Evolutionary conservation across 495 filamentous ascomycete species (phyloP), one percentile per base, ranked within the genome.

Genomic region (Penicillium cinerascens): DNA sequence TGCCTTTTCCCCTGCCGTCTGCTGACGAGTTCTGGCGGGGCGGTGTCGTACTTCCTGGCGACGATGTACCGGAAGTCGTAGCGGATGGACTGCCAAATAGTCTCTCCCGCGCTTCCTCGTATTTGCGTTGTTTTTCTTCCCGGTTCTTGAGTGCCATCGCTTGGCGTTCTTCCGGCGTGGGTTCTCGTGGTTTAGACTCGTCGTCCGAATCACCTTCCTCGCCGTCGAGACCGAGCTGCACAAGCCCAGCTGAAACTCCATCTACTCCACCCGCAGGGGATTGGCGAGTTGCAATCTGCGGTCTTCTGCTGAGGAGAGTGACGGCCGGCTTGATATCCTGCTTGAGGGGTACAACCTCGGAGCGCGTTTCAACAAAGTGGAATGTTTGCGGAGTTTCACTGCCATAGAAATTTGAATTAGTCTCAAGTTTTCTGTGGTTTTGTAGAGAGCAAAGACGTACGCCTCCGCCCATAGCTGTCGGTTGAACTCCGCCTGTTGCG

Each of bases 401-500:
- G 69, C 60, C 59, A 11, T 2, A 5, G 46, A 16, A 41, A 41
- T 33, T 13, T n/a, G n/a, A 22, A 10, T 41, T 23, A 55, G 52
- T 13, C 15, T 17, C 13, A 6, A 49, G 17, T 1, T 17, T 3
- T 21, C 4, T 9, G 16, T 10, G 15, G 9, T 23, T 8, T 9
- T 8, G 17, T 18, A 1, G 15, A 21, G 18, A 15, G 33, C 3
- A 16, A 50, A 7, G 11, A 77, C 83, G 50, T 84, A 93, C 85
- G 92, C 92, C 69, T 89, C 83, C 50, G 91, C 82, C 92, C 92
- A 97, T 46, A 97, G 66, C 70, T 88, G 84, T 55, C 83, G 83
- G 63, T 96, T 92, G 45, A 82, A 81, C 60, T 95, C 88, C 25
- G 79, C 82, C 60, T 97, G 92, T 65, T 87, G 82, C 4, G 88